Evolutionary conservation across 1,284 basidiomycete genomes (phyloP).

Genomic region (Irpex sp.): DNA sequence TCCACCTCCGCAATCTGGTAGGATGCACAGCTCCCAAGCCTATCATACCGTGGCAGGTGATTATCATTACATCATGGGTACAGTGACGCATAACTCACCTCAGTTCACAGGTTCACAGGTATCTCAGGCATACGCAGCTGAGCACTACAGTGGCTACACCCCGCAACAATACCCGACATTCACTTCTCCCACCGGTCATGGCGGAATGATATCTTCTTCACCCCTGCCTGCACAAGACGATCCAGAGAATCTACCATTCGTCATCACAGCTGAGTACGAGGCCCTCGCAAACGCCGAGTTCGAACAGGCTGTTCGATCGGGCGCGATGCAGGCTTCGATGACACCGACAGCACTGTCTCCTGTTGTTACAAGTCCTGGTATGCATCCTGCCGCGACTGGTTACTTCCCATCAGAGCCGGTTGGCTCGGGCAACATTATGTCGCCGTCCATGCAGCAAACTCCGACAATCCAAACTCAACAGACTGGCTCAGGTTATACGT

Average conservation of each 20-base stretch:
- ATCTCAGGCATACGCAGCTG: not conserved
- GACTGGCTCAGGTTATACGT: not conserved
- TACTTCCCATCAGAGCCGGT: conserved; percentile 6
- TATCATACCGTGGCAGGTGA: not conserved
- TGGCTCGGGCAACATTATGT: not conserved
- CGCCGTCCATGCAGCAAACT: not conserved
- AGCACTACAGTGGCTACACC: not conserved
- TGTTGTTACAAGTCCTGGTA: not conserved
- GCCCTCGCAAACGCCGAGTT: conserved; percentile 26
- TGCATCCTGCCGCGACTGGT: not conserved
- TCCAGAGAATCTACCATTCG: conserved; percentile 27
- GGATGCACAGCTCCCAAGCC: not conserved
- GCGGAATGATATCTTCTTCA: conserved; percentile 6
- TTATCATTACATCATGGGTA: not conserved
- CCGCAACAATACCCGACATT: not conserved
- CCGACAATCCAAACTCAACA: not conserved
- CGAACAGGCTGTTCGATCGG: conserved; percentile 25
- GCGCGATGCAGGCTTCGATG: conserved; percentile 22
- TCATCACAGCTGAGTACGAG: conserved; percentile 29
- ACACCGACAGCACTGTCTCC: conserved; percentile 11
- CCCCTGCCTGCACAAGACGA: conserved; percentile 14
- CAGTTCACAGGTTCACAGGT: not conserved
- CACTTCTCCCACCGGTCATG: not conserved
- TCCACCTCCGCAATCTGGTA: not conserved
- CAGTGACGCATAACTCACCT: not conserved